Evolutionary conservation across 345 rosid species (phyloP), one percentile per base, ranked within the genome.

Genomic region (Arabis alpina): DNA sequence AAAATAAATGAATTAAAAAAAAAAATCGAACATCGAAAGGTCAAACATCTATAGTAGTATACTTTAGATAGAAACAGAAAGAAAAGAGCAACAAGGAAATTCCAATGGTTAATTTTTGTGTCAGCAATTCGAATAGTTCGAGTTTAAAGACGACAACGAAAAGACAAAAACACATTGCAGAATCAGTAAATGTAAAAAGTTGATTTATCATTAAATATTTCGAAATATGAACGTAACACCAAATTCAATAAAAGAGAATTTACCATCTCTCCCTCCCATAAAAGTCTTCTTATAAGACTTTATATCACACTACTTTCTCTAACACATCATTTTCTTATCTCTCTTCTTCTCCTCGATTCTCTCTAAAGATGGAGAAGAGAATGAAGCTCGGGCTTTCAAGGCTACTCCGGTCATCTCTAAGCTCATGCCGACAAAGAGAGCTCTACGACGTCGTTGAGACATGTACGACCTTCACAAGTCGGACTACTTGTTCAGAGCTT

Each of bases 311-410:
- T 14, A 10, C 57, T 59, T 32, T 32, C 47, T 45, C 41, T 61
- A 68, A n/a, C 16, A 49, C 77, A 30, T 39, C 42, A 6, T 57
- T 49, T 60, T 70, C 45, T 48, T 68, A 60, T 70, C 13, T 54
- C 61, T 73, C 59, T 45, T 59, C 16, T 54, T 63, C 56, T 52
- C 2, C 54, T 71, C 39, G 63, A 62, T 45, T 14, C 23, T 44
- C 69, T 43, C 76, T 43, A 45, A 47, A 19, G 50, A 91, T 85
- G 91, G 98, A 90, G 74, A 83, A 79, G 60, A 72, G 83, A 54
- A 75, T 90, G 70, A 90, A 75, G 76, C 82, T 71, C 50, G 76
- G 84, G 54, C 72, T 92, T 80, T 82, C 92, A 72, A 85, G 88
- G 67, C 69, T 89, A 73, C 78, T 89, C 68, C 85, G 82, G 2